phyloP scores from a whole-genome alignment of 495 filamentous ascomycete species.

The Hypoxylon perforatum region DNA sequence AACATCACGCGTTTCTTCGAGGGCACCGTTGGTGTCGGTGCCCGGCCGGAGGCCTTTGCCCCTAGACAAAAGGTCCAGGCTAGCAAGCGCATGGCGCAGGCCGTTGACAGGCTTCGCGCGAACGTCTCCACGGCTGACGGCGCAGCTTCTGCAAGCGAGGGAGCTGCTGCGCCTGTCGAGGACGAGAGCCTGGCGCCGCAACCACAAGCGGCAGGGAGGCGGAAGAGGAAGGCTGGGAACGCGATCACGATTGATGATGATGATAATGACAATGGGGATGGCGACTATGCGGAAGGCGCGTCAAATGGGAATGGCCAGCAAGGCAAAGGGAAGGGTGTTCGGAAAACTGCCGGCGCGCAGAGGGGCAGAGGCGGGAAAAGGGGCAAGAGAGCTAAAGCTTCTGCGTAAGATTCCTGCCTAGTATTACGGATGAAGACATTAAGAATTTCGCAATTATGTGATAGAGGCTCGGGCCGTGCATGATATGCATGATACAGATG shows the following conservation, averaged over 20 bases:
- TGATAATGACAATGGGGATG: conserved; percentile 41
- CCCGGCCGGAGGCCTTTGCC: conserved; percentile 74
- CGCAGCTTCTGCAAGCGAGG: neutral
- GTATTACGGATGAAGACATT: neutral
- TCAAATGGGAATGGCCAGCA: conserved; percentile 11
- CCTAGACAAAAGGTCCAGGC: conserved; percentile 73
- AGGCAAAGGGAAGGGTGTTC: conserved; percentile 38
- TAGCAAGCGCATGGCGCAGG: conserved; percentile 86
- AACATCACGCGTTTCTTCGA: conserved; percentile 94
- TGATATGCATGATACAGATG: neutral
- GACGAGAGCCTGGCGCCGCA: conserved; percentile 30
- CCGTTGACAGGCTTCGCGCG: conserved; percentile 72
- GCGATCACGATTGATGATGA: conserved; percentile 39
- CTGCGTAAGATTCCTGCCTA: conserved; percentile 2
- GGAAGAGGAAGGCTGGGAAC: conserved; percentile 39
- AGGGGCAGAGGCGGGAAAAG: conserved; percentile 42
- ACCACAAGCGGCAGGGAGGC: conserved; percentile 15
- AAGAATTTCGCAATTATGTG: conserved; percentile 11
- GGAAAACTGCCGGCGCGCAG: conserved; percentile 19
- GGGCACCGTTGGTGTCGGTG: conserved; percentile 52
- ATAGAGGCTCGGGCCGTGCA: neutral
- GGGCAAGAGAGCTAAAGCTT: conserved; percentile 52
- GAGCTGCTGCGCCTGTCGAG: conserved; percentile 16
- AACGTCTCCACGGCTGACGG: conserved; percentile 37
- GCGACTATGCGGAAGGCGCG: conserved; percentile 18